A percentile compares a stretch with the other conserved stretches of the same genome.
Conservation (phyloP, 352 stramenopile genomes). For the Phytophthora idaei region DNA sequence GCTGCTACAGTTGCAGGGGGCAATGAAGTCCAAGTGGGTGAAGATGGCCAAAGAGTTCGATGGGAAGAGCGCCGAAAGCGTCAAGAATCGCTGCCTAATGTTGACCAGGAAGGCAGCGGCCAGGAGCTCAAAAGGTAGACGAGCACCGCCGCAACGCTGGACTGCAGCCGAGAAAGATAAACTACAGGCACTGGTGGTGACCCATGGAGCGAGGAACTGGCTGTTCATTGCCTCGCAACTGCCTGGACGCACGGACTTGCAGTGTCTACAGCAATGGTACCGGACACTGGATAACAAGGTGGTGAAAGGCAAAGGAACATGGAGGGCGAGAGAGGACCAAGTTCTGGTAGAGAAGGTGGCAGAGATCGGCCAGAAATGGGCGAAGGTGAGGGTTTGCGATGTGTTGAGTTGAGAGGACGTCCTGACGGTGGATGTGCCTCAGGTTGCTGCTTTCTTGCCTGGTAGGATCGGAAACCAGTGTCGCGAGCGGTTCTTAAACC, state of each 20-base stretch:
- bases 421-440: conserved; percentile 1
- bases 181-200: conserved; percentile 43
- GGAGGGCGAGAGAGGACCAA: conserved; percentile 54
- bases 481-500: conserved; percentile 73
- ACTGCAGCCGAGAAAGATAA: conserved; percentile 35
- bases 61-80: conserved; percentile 52
- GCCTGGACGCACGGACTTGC: conserved; percentile 65
- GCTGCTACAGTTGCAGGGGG: conserved; percentile 39
- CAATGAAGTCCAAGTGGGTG: conserved; percentile 43
- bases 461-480: conserved; percentile 73
- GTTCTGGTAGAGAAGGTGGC: conserved; percentile 48
- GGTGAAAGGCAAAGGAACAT: conserved; percentile 66
- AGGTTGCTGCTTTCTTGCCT: conserved; percentile 66
- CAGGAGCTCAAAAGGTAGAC: conserved; percentile 2
- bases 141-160: conserved; percentile 30
- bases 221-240: conserved; percentile 79
- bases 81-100: conserved; percentile 58
- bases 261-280: conserved; percentile 83
- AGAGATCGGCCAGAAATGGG: conserved; percentile 61
- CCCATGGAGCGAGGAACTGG: conserved; percentile 67
- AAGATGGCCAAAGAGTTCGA: conserved; percentile 37
- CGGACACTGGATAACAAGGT: conserved; percentile 56
- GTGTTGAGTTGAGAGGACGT: neutral
- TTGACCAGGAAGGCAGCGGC: conserved; percentile 25
- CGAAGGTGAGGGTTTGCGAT: conserved; percentile 40